phyloP scores from a whole-genome alignment of 1,284 basidiomycete species.

The Boletus holoroseus region DNA sequence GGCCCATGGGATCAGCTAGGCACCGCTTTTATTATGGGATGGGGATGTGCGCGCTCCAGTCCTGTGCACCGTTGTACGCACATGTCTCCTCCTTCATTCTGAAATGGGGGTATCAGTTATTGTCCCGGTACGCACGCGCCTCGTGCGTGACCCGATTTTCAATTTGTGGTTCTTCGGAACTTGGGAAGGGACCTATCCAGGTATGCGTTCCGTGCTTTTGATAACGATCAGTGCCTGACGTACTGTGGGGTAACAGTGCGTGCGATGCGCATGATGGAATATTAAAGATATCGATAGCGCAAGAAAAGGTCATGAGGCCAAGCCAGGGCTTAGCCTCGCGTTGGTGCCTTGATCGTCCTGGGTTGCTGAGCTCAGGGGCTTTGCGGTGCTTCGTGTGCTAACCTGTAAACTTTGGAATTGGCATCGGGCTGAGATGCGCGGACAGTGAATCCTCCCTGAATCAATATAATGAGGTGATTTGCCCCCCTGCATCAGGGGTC shows the following conservation, averaged over 20 bases:
- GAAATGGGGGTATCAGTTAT: background rate
- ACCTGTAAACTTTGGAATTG: background rate
- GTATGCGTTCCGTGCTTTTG: background rate
- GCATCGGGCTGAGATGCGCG: background rate
- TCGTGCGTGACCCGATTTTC: background rate
- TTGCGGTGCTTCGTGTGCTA: no score
- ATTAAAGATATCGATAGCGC: background rate
- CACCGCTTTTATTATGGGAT: background rate
- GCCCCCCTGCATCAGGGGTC: background rate
- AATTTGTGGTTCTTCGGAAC: background rate
- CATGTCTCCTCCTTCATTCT: background rate
- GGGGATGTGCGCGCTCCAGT: background rate
- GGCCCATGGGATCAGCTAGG: background rate
- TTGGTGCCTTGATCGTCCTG: constrained; percentile 10
- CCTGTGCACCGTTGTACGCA: background rate
- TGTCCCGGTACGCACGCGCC: background rate
- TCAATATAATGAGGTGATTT: background rate
- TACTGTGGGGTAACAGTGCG: background rate
- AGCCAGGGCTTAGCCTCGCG: background rate
- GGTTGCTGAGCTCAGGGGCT: background rate
- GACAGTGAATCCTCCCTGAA: background rate
- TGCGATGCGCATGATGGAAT: background rate
- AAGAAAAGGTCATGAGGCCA: background rate
- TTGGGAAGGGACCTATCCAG: background rate
- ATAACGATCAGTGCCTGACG: constrained; percentile 10